Evolutionary conservation across 192 early-diverging fungal species (phyloP), one percentile per base, ranked within the genome.

Genomic region (Backusella parvicylindrica): DNA sequence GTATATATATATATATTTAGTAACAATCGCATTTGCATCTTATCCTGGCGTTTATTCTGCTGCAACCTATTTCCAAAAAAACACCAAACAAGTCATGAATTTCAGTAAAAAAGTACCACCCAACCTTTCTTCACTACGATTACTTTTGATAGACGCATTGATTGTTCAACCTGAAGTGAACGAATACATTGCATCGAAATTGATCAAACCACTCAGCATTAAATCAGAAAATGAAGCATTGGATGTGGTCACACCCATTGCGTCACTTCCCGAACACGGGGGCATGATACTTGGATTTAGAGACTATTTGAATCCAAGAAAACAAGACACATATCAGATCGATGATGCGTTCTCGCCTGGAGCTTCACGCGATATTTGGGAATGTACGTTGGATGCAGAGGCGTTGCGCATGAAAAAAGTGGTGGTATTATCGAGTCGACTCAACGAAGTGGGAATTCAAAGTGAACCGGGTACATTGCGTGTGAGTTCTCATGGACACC

Each of bases 231-330:
- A 71, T 53, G 49, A 71, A 32, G 86, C 87, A 6, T 31, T 81
- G 32, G 73, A 78, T 8, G 89, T 92, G 0, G 75, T 94, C 15
- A 89, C 88, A 2, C 86, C 92, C 0, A 84, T 94, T 72, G 85
- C 84, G 37, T 91, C 88, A 23, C 77, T 94, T 47, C 83, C 92
- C 0, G 92, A 94, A 79, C 90, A 94, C 47, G 92, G 92, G 38
- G 91, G 92, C 11, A 87, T 90, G 78, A 84, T 93, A 36, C 75
- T 94, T 75, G 82, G 87, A 40, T 87, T 92, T 75, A 86, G 90
- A 15, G 91, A 94, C 75, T 82, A 86, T 41, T 68, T 92, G 0
- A 85, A 83, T 13, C 72, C 76, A 30, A 68, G 60, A 8, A 43
- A 75, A 64, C 56, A 77, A 7, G 68, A 36, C 23, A 50, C 56